Evolutionary conservation across 75 land plant species (phyloP).

Genomic region (Adiantum capillusveneris): DNA sequence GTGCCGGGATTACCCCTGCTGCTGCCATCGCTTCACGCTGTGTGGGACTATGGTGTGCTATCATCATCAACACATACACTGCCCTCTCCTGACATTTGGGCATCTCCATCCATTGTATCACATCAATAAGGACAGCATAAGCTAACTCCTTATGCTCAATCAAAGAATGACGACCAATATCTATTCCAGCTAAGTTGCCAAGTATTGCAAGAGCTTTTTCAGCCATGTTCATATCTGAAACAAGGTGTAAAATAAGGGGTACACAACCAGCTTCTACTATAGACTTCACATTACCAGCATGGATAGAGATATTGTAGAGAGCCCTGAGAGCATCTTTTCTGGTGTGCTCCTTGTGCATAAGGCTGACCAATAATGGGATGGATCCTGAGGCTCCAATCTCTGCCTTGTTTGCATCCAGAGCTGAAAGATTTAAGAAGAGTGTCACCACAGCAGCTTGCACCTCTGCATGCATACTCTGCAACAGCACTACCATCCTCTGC

Average conservation of each 20-base stretch:
- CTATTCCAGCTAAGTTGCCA: slow-evolving; percentile 50
- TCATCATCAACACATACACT: slow-evolving; percentile 79
- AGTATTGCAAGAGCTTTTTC: slow-evolving; percentile 50
- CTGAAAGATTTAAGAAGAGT: slow-evolving; percentile 62
- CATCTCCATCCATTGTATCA: slow-evolving; percentile 55
- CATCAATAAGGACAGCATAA: slow-evolving; percentile 50
- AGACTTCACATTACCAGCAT: slow-evolving; percentile 26
- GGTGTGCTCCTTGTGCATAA: slow-evolving; percentile 22
- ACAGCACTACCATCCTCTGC: slow-evolving; percentile 58
- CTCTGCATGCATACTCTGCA: slow-evolving; percentile 13
- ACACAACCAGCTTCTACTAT: slow-evolving; percentile 45
- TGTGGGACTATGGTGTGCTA: slow-evolving; percentile 61
- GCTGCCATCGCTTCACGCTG: slow-evolving; percentile 66
- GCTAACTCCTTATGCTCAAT: slow-evolving; percentile 23
- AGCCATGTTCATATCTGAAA: slow-evolving; percentile 34
- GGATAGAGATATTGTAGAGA: slow-evolving; percentile 75
- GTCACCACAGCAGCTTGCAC: slow-evolving; percentile 51
- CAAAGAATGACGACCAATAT: slow-evolving; percentile 53
- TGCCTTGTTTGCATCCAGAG: slow-evolving; percentile 63
- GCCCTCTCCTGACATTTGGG: slow-evolving; percentile 82
- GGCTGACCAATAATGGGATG: slow-evolving; percentile 35
- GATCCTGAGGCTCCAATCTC: slow-evolving; percentile 64
- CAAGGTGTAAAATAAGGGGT: slow-evolving; percentile 28
- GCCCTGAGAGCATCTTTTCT: slow-evolving; percentile 57
- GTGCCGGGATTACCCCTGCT: slow-evolving; percentile 47